Evolutionary conservation across 768 basidiomycete genomes (phyloP), one percentile per base, ranked within the genome.

Genomic region (Mycena pura): DNA sequence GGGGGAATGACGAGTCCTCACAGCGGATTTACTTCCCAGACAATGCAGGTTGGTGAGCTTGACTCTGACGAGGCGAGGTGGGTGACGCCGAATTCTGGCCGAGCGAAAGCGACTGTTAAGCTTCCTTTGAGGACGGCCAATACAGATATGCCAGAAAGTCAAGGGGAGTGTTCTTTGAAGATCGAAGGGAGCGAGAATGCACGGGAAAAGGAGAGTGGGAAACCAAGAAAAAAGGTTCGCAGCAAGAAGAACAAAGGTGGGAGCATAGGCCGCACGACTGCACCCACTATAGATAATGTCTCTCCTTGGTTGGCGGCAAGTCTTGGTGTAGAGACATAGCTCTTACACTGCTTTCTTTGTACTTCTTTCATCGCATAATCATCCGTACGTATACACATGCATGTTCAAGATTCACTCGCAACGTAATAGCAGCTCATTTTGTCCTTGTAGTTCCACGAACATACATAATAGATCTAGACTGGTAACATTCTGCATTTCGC

Each of bases 201-300:
- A 11, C 62, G 56, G 60, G 64, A 62, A 52, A 66, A 62, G 44
- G 60, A 66, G 41, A 66, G 62, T 41, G 60, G 60, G 34, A 66
- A 66, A 27, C 38, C 60, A 43, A 62, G 51, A 19, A 66, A 51
- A 31, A 62, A 58, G 56, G 60, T 25, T 19, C 60, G 57, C 17
- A 43, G 41, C 48, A 62, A 56, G 38, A 62, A 59, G 43, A 34
- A n/a, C 34, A 57, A 50, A 32, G 45, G 44, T 22, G 56, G 50
- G 14, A 54, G 39, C 39, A 40, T 31, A 14, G 48, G 46, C 15
- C 47, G 45, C 29, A 28, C 47, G 29, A 32, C 24, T 11, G 44
- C 44, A 32, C 27, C 24, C 32, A 34, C 25, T 25, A 6, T 40
- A n/a, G 54, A 57, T 40, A 60, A 25, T n/a, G 34, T 57, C 29